phyloP scores from a whole-genome alignment of 176 grass and related monocot genomes.

The Eleusine indica region DNA sequence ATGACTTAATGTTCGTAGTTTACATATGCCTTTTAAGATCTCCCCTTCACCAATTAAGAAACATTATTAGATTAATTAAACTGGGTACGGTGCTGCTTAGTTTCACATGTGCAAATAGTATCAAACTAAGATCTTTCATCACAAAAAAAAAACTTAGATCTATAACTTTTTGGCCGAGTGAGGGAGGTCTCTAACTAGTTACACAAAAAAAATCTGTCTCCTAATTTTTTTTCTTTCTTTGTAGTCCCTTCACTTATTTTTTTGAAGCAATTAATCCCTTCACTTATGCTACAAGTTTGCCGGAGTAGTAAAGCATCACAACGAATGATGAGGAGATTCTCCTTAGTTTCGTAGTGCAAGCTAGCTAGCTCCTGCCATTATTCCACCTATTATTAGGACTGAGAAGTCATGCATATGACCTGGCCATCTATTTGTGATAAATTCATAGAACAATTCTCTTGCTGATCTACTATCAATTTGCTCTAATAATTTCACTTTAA shows the following conservation, averaged over 20 bases:
- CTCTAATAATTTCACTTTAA: neutral
- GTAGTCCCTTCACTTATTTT: neutral
- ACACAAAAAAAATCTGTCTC: neutral
- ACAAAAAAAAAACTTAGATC: too few relatives aligned
- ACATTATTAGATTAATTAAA: neutral
- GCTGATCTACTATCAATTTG: neutral
- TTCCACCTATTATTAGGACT: neutral
- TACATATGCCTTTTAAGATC: neutral
- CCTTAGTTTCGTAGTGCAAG: neutral
- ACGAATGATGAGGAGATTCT: neutral
- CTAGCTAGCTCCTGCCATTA: neutral
- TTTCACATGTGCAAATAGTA: neutral
- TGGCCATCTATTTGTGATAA: neutral
- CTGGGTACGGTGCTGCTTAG: neutral
- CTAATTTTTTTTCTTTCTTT: neutral
- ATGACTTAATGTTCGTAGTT: neutral
- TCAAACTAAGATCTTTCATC: neutral
- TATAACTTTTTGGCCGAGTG: too few relatives aligned
- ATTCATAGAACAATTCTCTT: neutral
- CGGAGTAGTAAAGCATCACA: slow-evolving; percentile 11
- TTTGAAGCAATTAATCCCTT: neutral
- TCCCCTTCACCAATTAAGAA: neutral
- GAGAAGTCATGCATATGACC: neutral
- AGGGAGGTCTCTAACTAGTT: neutral
- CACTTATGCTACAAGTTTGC: neutral